Conservation (phyloP, 2,329 filamentous ascomycete genomes). For the Verticillium nonalfalfae region DNA sequence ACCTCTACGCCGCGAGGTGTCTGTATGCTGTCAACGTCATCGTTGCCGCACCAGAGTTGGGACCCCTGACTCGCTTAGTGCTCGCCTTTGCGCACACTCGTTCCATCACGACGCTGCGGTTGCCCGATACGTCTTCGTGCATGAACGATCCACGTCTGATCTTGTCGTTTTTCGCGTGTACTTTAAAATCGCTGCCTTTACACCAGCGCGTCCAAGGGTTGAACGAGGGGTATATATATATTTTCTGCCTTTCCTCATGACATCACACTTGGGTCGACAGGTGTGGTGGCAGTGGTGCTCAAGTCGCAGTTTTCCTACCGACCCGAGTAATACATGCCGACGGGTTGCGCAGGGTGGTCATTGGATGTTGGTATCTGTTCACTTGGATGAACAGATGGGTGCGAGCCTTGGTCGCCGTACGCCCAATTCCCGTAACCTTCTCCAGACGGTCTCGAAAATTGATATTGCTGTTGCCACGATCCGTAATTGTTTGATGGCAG, state of each 20-base stretch:
- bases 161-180: neutral
- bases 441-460: constrained; percentile 26
- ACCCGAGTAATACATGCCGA: constrained; percentile 25
- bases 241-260: too few species aligned
- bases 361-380: constrained; percentile 16
- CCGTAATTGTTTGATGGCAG: constrained; percentile 28
- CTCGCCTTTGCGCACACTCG: neutral
- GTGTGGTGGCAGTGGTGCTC: neutral
- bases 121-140: neutral
- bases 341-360: constrained; percentile 16
- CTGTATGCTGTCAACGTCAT: too few species aligned
- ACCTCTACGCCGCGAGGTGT: too few species aligned
- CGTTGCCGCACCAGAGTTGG: neutral
- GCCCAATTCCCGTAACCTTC: constrained; percentile 25
- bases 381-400: constrained; percentile 1
- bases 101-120: neutral
- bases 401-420: constrained; percentile 17
- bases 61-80: neutral
- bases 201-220: too few species aligned
- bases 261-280: neutral
- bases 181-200: too few species aligned
- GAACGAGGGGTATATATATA: too few species aligned
- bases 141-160: neutral
- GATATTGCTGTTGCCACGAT: constrained; percentile 37
- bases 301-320: constrained; percentile 11